Base-by-base conservation (phyloP, 202 grass and related monocot species). In the Zizania palustris region DNA sequence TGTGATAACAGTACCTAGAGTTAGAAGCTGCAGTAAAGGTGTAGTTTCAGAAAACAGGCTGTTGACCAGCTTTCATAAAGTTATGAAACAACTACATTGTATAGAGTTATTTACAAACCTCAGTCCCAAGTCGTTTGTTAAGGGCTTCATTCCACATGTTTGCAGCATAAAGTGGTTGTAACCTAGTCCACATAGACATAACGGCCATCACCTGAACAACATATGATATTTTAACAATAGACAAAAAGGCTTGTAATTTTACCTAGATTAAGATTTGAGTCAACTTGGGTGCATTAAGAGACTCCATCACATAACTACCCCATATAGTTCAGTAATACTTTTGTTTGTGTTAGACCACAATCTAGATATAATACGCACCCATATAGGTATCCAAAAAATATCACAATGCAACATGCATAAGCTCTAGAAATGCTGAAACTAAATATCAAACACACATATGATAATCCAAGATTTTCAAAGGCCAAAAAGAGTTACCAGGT, bases 61-160 rank as follows among this genome's bases (percentile, higher is more conserved):
- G 16, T 18, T 18, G 5, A 8, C 6, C 16, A 8, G 0, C 16
- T 53, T 53, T 18, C 3, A n/a, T 53, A 53, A 53, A 53, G 50
- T 6, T 53, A 15, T 53, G 7, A 53, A 18, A 18, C 50, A n/a
- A 51, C 75, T 67, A 67, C 16, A 38, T 7, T 6, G 0, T 69
- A 83, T 43, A 67, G 12, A 57, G 3, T 43, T 75, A 35, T 70
- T 80, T 56, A 56, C 66, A 76, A 80, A 99, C 96, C 96, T 99
- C 89, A 67, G 92, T 99, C 60, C 87, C 92, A 54, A 99, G 96
- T 18, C 96, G 63, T 65, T 99, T 99, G 66, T 99, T 99, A 69
- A 99, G 96, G 34, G 96, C 92, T 89, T 99, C 96, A 73, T 99
- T 99, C 96, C 96, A 99, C 96, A 99, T 99, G 72, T 99, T 96